Percentiles rank a stretch among this genome's conserved stretches.
Conservation (phyloP, 2,329 filamentous ascomycete genomes). For the Pseudogymnoascus sp. region DNA sequence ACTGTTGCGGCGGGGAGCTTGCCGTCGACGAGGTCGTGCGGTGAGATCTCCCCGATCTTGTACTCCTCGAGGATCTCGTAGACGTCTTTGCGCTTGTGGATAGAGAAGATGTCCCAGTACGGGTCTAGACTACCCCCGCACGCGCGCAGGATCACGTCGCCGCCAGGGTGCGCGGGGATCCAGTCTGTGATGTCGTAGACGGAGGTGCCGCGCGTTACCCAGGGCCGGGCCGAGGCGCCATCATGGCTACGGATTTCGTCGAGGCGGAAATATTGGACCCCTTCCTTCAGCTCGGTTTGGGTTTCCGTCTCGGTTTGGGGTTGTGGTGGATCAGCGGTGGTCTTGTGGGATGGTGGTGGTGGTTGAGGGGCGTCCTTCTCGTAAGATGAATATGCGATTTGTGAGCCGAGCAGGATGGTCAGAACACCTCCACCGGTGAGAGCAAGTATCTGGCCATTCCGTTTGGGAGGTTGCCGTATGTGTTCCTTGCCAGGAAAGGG, state of each 20-base stretch:
- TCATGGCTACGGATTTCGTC: constrained; percentile 47
- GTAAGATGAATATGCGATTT: not conserved
- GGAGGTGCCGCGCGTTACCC: constrained; percentile 57
- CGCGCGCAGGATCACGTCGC: constrained; percentile 60
- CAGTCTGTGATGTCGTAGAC: constrained; percentile 68
- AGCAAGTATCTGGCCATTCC: not conserved
- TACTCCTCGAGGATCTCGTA: constrained; percentile 59
- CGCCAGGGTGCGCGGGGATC: constrained; percentile 58
- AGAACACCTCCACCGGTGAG: not conserved
- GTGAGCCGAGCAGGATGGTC: not conserved
- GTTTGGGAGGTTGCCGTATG: not conserved
- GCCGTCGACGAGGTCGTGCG: constrained; percentile 51
- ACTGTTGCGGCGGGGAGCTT: constrained; percentile 45
- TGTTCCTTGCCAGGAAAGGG: not conserved
- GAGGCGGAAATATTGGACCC: constrained; percentile 29
- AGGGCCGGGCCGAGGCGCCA: constrained; percentile 46
- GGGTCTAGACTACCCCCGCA: constrained; percentile 58
- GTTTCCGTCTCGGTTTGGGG: not conserved
- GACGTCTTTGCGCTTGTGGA: constrained; percentile 60
- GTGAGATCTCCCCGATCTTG: constrained; percentile 54
- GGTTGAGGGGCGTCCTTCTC: not conserved
- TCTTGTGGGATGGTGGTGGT: not conserved
- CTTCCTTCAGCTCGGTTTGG: not conserved
- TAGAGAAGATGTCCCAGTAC: constrained; percentile 65
- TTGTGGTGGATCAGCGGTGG: not conserved